These are phyloP conservation scores for Hypericum androsaemum DNA, from an alignment of 345 rosid species.

Conservation along the genomic window DNA sequence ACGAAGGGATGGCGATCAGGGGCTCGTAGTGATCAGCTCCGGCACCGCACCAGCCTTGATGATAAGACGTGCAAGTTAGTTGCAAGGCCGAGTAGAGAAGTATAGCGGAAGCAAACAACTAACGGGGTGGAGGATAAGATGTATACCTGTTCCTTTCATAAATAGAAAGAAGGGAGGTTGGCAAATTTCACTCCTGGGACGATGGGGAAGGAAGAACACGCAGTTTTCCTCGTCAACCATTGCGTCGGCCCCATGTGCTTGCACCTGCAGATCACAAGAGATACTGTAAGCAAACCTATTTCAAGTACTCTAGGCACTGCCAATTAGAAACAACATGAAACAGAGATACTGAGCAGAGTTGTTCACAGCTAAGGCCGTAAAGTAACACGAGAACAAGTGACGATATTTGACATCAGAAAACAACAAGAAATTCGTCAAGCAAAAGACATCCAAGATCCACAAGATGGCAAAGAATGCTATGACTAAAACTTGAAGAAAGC, in stretches of 20 bases:
- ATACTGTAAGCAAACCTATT: neutral
- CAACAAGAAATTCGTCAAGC: too few species aligned
- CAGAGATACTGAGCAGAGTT: too few species aligned
- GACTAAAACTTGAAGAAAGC: too few species aligned
- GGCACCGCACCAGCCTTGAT: slow-evolving; percentile 91
- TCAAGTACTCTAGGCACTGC: too few species aligned
- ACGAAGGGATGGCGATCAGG: slow-evolving; percentile 57
- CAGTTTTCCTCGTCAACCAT: slow-evolving; percentile 93
- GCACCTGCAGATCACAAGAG: slow-evolving; percentile 43
- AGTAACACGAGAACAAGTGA: too few species aligned
- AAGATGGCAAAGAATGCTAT: too few species aligned
- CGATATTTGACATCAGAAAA: too few species aligned
- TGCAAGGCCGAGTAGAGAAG: neutral
- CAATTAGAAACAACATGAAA: too few species aligned
- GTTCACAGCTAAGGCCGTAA: too few species aligned
- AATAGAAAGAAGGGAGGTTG: slow-evolving; percentile 81
- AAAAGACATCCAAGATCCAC: too few species aligned
- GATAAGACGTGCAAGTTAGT: neutral
- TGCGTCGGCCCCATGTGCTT: slow-evolving; percentile 97
- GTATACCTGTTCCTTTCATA: slow-evolving; percentile 96
- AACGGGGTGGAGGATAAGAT: neutral
- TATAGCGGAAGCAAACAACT: neutral
- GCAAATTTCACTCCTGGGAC: slow-evolving; percentile 70
- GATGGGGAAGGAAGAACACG: slow-evolving; percentile 93
- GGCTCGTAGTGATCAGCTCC: slow-evolving; percentile 99